A percentile compares a stretch with the other conserved stretches of the same genome.
These are phyloP conservation scores for Solanum aculeatissimum DNA, from an alignment of 305 asterid genomes.

Conservation along the genomic window DNA sequence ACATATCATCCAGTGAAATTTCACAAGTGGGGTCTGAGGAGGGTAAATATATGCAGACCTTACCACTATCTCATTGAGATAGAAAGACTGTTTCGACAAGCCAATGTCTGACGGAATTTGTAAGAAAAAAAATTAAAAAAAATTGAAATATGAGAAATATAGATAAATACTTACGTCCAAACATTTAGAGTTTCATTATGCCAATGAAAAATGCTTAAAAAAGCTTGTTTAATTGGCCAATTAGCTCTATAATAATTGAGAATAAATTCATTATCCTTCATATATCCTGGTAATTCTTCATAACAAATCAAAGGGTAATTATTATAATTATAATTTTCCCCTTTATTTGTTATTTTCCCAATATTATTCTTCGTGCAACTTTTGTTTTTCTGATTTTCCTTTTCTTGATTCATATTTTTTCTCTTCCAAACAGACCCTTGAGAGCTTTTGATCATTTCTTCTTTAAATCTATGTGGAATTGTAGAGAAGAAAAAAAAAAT, in stretches of 20 bases:
- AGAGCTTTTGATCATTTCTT: neutral
- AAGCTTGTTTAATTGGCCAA: conserved; percentile 71
- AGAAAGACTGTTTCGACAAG: neutral
- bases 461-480: neutral
- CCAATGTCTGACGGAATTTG: neutral
- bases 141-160: neutral
- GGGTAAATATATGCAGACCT: too few relatives aligned
- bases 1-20: too few relatives aligned
- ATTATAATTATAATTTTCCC: neutral
- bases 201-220: conserved; percentile 82
- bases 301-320: conserved; percentile 34
- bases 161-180: conserved; percentile 69
- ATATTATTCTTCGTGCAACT: neutral
- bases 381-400: neutral
- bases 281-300: conserved; percentile 67
- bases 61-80: too few relatives aligned
- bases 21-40: too few relatives aligned
- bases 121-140: neutral
- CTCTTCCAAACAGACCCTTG: conserved; percentile 27
- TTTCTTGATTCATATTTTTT: conserved; percentile 21
- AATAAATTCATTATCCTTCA: conserved; percentile 92
- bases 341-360: neutral
- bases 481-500: neutral
- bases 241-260: conserved; percentile 65
- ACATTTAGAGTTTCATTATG: conserved; percentile 95